Evolutionary conservation across 371 early-diverging fungal genomes (phyloP).

Genomic region (Mucor circinelloides): DNA sequence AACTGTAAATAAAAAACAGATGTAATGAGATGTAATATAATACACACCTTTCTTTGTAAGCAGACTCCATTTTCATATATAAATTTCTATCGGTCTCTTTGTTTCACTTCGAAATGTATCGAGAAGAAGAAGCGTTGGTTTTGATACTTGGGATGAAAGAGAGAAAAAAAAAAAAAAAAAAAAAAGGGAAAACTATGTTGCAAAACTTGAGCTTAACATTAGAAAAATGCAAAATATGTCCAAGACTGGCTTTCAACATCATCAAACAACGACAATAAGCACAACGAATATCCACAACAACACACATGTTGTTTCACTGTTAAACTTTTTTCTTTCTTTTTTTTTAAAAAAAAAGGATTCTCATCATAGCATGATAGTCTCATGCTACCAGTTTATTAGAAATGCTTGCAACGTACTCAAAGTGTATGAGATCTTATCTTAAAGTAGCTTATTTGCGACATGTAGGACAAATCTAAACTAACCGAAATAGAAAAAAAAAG

Average conservation of each 20-base stretch:
- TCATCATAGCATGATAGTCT: no score
- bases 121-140: not conserved
- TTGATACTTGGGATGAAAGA: not conserved
- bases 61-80: conserved; percentile 31
- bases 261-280: not conserved
- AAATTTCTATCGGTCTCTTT: not conserved
- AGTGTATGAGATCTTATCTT: no score
- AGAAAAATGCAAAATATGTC: conserved; percentile 3
- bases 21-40: not conserved
- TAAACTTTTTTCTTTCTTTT: no score
- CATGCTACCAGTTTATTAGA: no score
- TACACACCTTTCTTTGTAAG: conserved; percentile 46
- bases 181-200: not conserved
- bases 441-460: no score
- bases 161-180: not conserved
- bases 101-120: not conserved
- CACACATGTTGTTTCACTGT: no score
- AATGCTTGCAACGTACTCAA: no score
- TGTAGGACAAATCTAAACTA: not conserved
- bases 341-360: no score
- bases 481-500: not conserved
- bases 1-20: not conserved
- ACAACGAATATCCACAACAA: no score
- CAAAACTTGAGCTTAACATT: not conserved
- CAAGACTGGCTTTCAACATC: not conserved